Evolutionary conservation across 805 yeast genomes (phyloP).

Genomic region (Hanseniaspora jakobsenii): DNA sequence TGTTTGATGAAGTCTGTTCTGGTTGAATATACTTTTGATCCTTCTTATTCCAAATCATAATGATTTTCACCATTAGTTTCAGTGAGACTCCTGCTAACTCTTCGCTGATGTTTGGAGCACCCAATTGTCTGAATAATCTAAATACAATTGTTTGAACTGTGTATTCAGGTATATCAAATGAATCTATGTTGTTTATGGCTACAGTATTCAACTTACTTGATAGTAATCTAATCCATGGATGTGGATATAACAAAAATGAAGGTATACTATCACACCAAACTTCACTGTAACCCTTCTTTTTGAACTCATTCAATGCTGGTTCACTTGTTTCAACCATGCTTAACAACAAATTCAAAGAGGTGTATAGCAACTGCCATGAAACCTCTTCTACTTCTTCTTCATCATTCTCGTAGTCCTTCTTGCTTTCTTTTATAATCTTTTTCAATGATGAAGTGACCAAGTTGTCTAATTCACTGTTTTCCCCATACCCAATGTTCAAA

Average conservation of each 20-base stretch:
- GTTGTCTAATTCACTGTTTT: conserved; percentile 32
- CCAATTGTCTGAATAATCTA: conserved; percentile 61
- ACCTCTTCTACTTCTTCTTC: conserved; percentile 33
- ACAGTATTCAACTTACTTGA: conserved; percentile 49
- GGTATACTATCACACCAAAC: conserved; percentile 37
- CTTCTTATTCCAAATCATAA: conserved; percentile 48
- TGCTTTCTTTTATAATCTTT: conserved; percentile 21
- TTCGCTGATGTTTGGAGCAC: conserved; percentile 63
- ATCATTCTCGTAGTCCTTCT: conserved; percentile 4
- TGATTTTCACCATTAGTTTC: conserved; percentile 51
- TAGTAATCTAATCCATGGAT: conserved; percentile 74
- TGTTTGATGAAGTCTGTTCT: too few relatives aligned
- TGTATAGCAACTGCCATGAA: conserved; percentile 71
- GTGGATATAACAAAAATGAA: conserved; percentile 56
- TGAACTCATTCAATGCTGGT: conserved; percentile 19
- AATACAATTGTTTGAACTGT: conserved; percentile 58
- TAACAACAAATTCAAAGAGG: conserved; percentile 44
- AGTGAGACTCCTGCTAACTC: conserved; percentile 51
- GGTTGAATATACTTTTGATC: conserved; percentile 30
- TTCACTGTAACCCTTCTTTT: conserved; percentile 25
- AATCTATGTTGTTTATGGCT: conserved; percentile 34
- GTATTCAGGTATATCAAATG: conserved; percentile 30
- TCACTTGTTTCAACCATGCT: conserved; percentile 33
- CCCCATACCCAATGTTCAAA: conserved; percentile 22
- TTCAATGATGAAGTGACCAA: conserved; percentile 30